phyloP scores from a whole-genome alignment of 1,139 yeast genomes.

The Candida sanyaensis region DNA sequence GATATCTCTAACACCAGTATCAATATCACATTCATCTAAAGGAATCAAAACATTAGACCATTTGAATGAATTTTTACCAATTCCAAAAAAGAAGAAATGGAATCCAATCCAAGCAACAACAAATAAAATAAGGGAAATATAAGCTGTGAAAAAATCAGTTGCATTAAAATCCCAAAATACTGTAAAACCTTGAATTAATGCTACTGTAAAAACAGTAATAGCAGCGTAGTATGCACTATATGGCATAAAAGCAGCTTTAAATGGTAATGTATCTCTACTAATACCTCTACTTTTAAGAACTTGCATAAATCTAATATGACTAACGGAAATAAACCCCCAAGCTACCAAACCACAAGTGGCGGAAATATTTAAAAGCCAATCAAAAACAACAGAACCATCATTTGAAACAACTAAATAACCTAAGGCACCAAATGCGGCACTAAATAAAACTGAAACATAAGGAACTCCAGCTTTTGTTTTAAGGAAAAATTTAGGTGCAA shows the following conservation, averaged over 20 bases:
- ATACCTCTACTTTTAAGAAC: conserved; percentile 61
- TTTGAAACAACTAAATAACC: conserved; percentile 70
- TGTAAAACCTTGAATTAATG: conserved; percentile 70
- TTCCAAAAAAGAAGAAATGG: conserved; percentile 51
- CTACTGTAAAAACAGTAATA: conserved; percentile 50
- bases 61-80: conserved; percentile 25
- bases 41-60: conserved; percentile 39
- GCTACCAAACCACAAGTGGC: conserved; percentile 76
- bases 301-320: conserved; percentile 69
- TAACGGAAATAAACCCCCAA: conserved; percentile 67
- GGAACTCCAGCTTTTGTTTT: conserved; percentile 68
- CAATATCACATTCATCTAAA: conserved; percentile 60
- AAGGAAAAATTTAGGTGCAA: conserved; percentile 60
- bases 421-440: conserved; percentile 62
- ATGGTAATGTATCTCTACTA: conserved; percentile 67
- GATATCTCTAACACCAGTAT: conserved; percentile 58
- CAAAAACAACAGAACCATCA: conserved; percentile 69
- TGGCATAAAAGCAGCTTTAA: conserved; percentile 70
- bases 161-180: conserved; percentile 60
- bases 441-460: conserved; percentile 55
- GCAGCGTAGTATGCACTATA: conserved; percentile 60
- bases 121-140: conserved; percentile 62
- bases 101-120: conserved; percentile 51
- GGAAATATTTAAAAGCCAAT: conserved; percentile 81
- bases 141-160: conserved; percentile 61